Evolutionary conservation across 495 filamentous ascomycete genomes (phyloP), one percentile per base, ranked within the genome.

Genomic region (Hypomontagnella submonticulosa): DNA sequence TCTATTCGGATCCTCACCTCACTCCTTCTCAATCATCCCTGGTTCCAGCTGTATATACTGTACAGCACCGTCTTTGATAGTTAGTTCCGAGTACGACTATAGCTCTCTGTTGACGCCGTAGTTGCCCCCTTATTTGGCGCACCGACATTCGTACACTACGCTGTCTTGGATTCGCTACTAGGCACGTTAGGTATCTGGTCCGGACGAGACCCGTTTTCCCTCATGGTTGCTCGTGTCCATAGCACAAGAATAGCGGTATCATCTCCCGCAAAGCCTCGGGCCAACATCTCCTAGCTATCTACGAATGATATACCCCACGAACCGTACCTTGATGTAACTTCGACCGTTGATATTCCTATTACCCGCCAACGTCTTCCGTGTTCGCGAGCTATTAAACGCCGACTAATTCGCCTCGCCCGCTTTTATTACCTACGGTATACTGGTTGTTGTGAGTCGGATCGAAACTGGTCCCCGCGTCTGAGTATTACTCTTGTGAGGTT

Each of bases 201-300:
- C 30, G 37, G 33, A 34, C 20, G 38, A 56, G 36, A 19, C 42
- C 44, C 44, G 13, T 49, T 44, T 56, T 37, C 20, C 54, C 43
- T 46, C 34, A 42, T 61, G 30, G 27, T 40, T 38, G 34, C 23
- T 27, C 23, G 23, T 27, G 3, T 50, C 37, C 19, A 41, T 19
- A 53, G 52, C 53, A 18, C 18, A 44, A 32, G 34, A 51, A 34
- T 52, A 38, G 15, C 38, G 19, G 38, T 23, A 23, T 34, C 36
- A 54, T 49, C 16, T 30, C 51, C 15, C 41, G 18, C 19, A 50
- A 18, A 51, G 9, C 33, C 37, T 55, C 20, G n/a, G 8, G 15
- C 30, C 33, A 52, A 57, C 46, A 27, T 42, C 50, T 49, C 33
- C 52, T 23, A 52, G 20, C 23, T 20, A 38, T 62, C 41, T 51